Evolutionary conservation across 768 basidiomycete genomes (phyloP), one percentile per base, ranked within the genome.

Genomic region (Pulveroboletus sp.): DNA sequence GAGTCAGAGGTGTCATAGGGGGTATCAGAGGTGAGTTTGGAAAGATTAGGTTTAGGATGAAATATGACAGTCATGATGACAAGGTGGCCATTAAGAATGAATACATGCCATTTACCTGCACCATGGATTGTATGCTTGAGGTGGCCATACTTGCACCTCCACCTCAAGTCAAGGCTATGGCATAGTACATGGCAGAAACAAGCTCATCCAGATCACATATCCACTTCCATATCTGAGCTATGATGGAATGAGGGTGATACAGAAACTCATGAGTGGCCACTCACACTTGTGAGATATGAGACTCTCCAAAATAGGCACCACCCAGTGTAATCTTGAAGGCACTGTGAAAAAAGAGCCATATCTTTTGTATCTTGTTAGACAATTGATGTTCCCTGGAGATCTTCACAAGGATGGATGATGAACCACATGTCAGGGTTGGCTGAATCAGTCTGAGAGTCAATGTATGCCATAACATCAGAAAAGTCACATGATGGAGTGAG

Each of bases 51-150:
- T n/a, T n/a, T n/a, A n/a, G n/a, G n/a, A n/a, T 63, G 1, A 48
- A 39, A 31, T 62, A 63, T 1, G 34, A n/a, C 45, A 0, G 47
- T 62, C 1, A 37, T 36, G 9, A 63, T 47, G 0, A 43, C 30
- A 9, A 62, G 20, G 0, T 43, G 23, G 2, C 61, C 53, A 4
- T 63, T 62, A 5, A 62, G 50, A 6, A 59, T 37, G 17, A 51
- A 62, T 0, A 62, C 19, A 8, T 55, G 50, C 2, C 41, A 31
- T 1, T 38, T 26, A 0, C 47, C 51, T 4, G 35, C 3, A 0
- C 55, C 49, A 11, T 47, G 20, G 7, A 60, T 43, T 5, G 47
- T 26, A 9, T 51, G 53, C 5, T 46, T 22, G 3, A 62, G 27
- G 19, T 56, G 44, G 2, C 60, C 45, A 11, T 51, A 47, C 34